phyloP scores from a whole-genome alignment of 768 basidiomycete species.

The Suillus tomentosus region DNA sequence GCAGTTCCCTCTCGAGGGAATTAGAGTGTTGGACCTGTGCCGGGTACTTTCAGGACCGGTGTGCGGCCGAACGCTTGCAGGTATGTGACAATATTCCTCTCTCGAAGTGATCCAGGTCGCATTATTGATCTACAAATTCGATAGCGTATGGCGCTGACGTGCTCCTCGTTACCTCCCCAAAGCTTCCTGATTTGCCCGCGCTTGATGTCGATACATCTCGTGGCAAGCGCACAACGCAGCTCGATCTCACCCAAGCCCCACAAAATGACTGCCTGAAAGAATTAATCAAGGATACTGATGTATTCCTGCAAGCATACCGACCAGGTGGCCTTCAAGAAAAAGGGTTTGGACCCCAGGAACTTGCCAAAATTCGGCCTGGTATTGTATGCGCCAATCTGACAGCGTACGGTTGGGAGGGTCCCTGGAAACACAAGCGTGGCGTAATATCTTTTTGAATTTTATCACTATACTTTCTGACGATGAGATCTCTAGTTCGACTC shows the following conservation, averaged over 20 bases:
- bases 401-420: conserved; percentile 61
- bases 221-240: conserved; percentile 63
- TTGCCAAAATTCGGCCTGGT: conserved; percentile 42
- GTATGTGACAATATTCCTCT: conserved; percentile 31
- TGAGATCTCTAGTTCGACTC: conserved; percentile 57
- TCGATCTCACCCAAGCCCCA: conserved; percentile 43
- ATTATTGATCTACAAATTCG: neutral
- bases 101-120: neutral
- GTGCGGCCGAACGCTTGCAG: conserved; percentile 57
- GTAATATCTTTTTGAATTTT: conserved; percentile 32
- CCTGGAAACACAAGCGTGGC: conserved; percentile 55
- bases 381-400: conserved; percentile 55
- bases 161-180: conserved; percentile 55
- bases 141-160: conserved; percentile 61
- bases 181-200: conserved; percentile 50
- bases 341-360: conserved; percentile 48
- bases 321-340: conserved; percentile 50
- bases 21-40: conserved; percentile 60
- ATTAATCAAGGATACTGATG: conserved; percentile 48
- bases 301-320: conserved; percentile 64
- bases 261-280: conserved; percentile 37
- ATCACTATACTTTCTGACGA: conserved; percentile 1
- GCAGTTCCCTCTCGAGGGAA: conserved; percentile 44
- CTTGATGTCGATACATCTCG: conserved; percentile 62
- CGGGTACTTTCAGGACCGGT: conserved; percentile 61